These are phyloP conservation scores for Cyclocybe cylindracea DNA, from an alignment of 768 basidiomycete genomes.

Conservation along the genomic window DNA sequence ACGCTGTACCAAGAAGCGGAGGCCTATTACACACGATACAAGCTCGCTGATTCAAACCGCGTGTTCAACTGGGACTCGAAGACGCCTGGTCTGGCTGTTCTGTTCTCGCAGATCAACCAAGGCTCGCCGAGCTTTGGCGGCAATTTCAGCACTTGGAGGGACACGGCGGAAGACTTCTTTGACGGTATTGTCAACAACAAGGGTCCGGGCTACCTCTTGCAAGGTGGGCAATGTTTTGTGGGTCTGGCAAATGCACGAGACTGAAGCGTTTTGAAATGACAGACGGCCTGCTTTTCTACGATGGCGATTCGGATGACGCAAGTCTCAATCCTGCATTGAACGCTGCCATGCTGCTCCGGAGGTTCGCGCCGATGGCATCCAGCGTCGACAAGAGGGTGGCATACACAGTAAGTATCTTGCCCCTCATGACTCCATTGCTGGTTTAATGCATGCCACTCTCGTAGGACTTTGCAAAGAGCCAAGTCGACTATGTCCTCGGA, in stretches of 20 bases:
- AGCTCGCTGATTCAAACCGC: conserved; percentile 48
- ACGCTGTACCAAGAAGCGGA: conserved; percentile 64
- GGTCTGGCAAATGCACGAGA: not conserved
- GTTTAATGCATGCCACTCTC: not conserved
- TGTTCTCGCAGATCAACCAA: conserved; percentile 74
- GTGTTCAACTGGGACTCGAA: conserved; percentile 93
- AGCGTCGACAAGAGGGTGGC: conserved; percentile 52
- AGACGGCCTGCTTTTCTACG: conserved; percentile 83
- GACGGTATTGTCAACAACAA: conserved; percentile 66
- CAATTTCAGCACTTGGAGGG: conserved; percentile 68
- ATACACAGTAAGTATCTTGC: conserved; percentile 53
- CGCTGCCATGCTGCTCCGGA: conserved; percentile 77
- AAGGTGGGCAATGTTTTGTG: conserved; percentile 41
- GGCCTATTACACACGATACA: conserved; percentile 57
- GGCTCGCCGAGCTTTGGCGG: conserved; percentile 52
- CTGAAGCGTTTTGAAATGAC: not conserved
- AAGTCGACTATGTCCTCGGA: conserved; percentile 83
- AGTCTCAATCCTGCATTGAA: conserved; percentile 88
- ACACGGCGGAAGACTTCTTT: conserved; percentile 72
- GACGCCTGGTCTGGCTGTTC: conserved; percentile 70
- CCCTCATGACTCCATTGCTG: not conserved
- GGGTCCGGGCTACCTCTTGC: conserved; percentile 57
- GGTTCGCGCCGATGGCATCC: conserved; percentile 77
- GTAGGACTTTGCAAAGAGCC: conserved; percentile 72
- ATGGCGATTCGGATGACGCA: conserved; percentile 80